These are phyloP conservation scores for Fusarium musae DNA, from an alignment of 2,329 filamentous ascomycete species.

Conservation along the genomic window DNA sequence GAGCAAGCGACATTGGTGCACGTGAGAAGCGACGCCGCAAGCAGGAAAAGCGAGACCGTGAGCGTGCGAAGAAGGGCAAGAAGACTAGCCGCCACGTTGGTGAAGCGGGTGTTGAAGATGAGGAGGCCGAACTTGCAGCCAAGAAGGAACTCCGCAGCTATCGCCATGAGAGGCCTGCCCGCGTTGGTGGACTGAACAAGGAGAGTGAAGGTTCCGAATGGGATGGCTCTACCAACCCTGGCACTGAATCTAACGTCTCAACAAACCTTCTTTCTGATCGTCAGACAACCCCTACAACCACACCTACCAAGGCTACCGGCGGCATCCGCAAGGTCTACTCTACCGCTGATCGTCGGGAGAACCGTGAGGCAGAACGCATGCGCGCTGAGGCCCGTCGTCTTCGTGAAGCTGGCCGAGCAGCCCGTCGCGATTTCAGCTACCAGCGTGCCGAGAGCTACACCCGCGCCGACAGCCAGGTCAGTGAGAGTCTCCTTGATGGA, in stretches of 20 bases:
- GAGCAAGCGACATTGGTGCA: constrained; percentile 65
- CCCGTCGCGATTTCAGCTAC: constrained; percentile 65
- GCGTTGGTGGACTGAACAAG: constrained; percentile 90
- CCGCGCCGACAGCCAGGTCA: constrained; percentile 40
- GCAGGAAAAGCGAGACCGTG: constrained; percentile 58
- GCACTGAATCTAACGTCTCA: constrained; percentile 70
- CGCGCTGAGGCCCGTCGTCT: constrained; percentile 66
- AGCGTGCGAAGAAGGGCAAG: constrained; percentile 55
- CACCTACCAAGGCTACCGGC: constrained; percentile 53
- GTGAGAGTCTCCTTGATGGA: constrained; percentile 49
- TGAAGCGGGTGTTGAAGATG: constrained; percentile 72
- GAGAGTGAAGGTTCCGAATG: constrained; percentile 81
- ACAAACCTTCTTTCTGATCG: constrained; percentile 70
- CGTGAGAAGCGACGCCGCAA: constrained; percentile 68
- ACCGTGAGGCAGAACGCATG: constrained; percentile 64
- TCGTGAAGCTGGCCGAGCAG: constrained; percentile 62
- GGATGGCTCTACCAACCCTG: constrained; percentile 76
- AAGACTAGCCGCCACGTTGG: constrained; percentile 60
- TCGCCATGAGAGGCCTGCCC: constrained; percentile 84
- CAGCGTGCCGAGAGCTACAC: constrained; percentile 51
- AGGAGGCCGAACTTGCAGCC: constrained; percentile 70
- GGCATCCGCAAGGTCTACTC: constrained; percentile 73
- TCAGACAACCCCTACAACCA: constrained; percentile 66
- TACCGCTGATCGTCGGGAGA: constrained; percentile 64
- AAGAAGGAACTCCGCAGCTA: constrained; percentile 81